Percentiles rank a stretch among this genome's conserved stretches.
Evolutionary conservation across 129 eudicot genomes (phyloP).

Genomic region (Scalesia atractyloides): DNA sequence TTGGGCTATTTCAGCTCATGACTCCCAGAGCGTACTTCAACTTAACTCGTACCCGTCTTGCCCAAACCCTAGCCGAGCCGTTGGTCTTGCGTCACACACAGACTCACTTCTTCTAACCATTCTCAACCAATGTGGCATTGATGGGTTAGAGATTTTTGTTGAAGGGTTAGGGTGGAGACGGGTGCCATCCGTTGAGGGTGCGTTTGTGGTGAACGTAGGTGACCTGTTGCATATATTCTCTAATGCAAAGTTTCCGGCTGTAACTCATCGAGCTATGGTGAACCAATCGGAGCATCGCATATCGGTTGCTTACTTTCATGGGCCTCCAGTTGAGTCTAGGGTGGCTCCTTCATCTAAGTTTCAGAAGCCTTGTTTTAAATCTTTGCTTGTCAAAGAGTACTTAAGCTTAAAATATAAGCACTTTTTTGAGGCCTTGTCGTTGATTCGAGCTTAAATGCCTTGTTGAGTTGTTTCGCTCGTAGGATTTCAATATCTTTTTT

Average conservation of each 20-base stretch:
- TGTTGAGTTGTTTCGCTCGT: not conserved
- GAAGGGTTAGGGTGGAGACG: conserved; percentile 62
- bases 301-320: conserved; percentile 61
- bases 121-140: conserved; percentile 51
- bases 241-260: conserved; percentile 45
- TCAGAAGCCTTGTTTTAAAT: conserved; percentile 37
- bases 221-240: conserved; percentile 67
- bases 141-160: conserved; percentile 55
- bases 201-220: conserved; percentile 64
- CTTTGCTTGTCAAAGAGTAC: conserved; percentile 56
- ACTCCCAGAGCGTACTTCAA: conserved; percentile 53
- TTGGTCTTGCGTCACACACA: conserved; percentile 78
- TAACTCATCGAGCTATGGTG: conserved; percentile 59
- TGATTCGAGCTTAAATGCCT: conserved; percentile 28
- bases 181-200: conserved; percentile 47
- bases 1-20: conserved; percentile 34
- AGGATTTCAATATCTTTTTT: not conserved
- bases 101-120: conserved; percentile 67
- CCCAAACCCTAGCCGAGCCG: conserved; percentile 55
- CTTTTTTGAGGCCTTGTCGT: conserved; percentile 41
- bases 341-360: conserved; percentile 46
- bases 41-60: conserved; percentile 80
- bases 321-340: conserved; percentile 44
- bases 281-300: conserved; percentile 46
- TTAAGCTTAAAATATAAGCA: conserved; percentile 49